Evolutionary conservation across 1,284 basidiomycete genomes (phyloP), one percentile per base, ranked within the genome.

Genomic region (Psilocybe mexicana): DNA sequence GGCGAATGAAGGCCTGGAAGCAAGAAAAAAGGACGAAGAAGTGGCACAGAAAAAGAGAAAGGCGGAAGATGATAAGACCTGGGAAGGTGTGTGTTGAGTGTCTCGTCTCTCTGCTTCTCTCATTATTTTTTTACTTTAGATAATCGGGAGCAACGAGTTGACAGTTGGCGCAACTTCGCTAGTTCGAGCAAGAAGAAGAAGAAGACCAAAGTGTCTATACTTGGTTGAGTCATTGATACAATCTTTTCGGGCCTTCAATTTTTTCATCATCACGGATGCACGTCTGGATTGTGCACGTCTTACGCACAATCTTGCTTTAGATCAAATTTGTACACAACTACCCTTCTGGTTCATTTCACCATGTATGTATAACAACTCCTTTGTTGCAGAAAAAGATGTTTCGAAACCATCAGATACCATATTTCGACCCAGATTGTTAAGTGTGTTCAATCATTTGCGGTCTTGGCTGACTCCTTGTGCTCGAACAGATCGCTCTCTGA

Each of bases 1-100:
- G 49, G 91, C 91, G 2, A 93, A 93, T 65, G 91, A 93, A 72
- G 91, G 90, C 11, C 74, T 92, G 2, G 90, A 93, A 69, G 91
- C 91, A 7, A 80, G 84, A 64, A 90, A 88, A 77, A 93, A 93
- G 70, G 90, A 93, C 57, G 90, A 91, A 56, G 90, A 93, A 64
- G 78, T 88, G n/a, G 72, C 77, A 18, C 64, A 82, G 14, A 87
- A 73, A 76, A 93, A 93, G 72, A 81, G 90, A 57, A 93, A 93
- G 68, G 90, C 82, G 2, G 90, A 93, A 65, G 90, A 92, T 6
- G 91, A 93, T 62, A 88, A 85, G 61, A 75, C 72, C 18, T 93
- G 90, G 91, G 90, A 93, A 80, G 89, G 90, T 91, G 61, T 38
- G 78, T 67, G 43, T 55, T 26, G 38, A 35, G 30, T 26, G 35